Conservation (phyloP, 2,329 filamentous ascomycete genomes). For the Neocucurbitaria cava region DNA sequence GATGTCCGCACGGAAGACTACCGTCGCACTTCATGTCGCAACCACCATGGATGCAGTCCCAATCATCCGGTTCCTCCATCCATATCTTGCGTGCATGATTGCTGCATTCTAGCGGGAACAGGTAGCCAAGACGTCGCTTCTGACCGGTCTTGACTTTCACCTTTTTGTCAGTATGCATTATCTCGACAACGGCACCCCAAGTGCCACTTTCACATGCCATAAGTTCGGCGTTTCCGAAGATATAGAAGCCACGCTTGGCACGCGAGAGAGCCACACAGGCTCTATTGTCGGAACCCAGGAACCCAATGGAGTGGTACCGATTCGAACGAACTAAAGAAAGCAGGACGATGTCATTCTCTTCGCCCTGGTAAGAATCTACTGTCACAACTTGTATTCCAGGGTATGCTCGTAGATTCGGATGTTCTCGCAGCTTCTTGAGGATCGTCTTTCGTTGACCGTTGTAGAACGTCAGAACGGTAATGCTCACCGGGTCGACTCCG, state of each 20-base stretch:
- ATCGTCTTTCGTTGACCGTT: conserved; percentile 79
- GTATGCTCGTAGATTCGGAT: conserved; percentile 49
- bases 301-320: conserved; percentile 67
- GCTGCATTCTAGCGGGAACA: conserved; percentile 68
- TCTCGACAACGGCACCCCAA: conserved; percentile 60
- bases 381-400: conserved; percentile 69
- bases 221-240: conserved; percentile 78
- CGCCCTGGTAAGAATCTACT: conserved; percentile 84
- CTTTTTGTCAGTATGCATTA: conserved; percentile 53
- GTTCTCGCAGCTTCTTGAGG: conserved; percentile 54
- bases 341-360: conserved; percentile 85
- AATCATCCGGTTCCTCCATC: conserved; percentile 52
- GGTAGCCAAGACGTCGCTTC: conserved; percentile 53
- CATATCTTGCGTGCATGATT: conserved; percentile 62
- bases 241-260: conserved; percentile 78
- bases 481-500: conserved; percentile 64
- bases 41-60: conserved; percentile 39
- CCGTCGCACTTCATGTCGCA: conserved; percentile 38
- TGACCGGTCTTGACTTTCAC: conserved; percentile 30
- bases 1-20: conserved; percentile 42
- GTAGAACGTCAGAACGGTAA: conserved; percentile 88
- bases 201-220: conserved; percentile 55
- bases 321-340: conserved; percentile 82
- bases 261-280: conserved; percentile 71
- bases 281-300: conserved; percentile 70